phyloP scores from a whole-genome alignment of 2,329 filamentous ascomycete genomes.

The Penicillium sp. region DNA sequence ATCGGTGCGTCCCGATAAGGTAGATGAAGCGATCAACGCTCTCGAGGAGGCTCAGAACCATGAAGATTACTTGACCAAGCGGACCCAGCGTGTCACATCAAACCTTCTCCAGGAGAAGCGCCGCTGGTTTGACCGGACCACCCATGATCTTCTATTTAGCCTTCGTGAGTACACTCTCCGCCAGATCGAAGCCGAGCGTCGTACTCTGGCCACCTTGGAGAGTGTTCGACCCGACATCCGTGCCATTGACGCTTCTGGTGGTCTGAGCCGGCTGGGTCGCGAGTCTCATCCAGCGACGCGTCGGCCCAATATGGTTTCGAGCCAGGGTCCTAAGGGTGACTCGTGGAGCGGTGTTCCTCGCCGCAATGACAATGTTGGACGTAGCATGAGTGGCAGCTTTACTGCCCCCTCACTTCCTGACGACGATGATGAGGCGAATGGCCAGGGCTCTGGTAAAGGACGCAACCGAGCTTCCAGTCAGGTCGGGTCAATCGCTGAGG shows the following conservation, averaged over 20 bases:
- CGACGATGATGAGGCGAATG: constrained; percentile 49
- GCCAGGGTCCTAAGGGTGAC: constrained; percentile 94
- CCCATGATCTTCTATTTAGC: constrained; percentile 70
- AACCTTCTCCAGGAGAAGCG: constrained; percentile 83
- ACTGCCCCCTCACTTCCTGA: constrained; percentile 53
- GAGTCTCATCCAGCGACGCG: constrained; percentile 72
- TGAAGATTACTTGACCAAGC: constrained; percentile 72
- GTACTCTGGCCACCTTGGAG: constrained; percentile 85
- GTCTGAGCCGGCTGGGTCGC: constrained; percentile 77
- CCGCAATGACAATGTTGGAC: constrained; percentile 65
- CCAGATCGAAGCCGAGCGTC: constrained; percentile 89
- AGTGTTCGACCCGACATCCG: constrained; percentile 86
- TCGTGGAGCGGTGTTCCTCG: constrained; percentile 92
- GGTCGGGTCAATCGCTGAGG: constrained; percentile 42
- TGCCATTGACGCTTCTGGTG: constrained; percentile 81
- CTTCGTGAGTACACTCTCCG: constrained; percentile 88
- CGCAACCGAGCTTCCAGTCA: constrained; percentile 43
- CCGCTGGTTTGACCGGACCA: constrained; percentile 80
- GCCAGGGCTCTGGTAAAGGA: constrained; percentile 35
- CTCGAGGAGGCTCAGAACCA: constrained; percentile 78
- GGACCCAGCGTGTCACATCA: constrained; percentile 78
- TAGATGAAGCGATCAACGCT: constrained; percentile 88
- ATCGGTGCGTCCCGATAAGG: constrained; percentile 84
- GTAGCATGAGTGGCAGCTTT: constrained; percentile 67
- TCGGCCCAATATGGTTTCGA: constrained; percentile 68